Evolutionary conservation across 768 basidiomycete species (phyloP).

Genomic region (Podaxis pistillaris): DNA sequence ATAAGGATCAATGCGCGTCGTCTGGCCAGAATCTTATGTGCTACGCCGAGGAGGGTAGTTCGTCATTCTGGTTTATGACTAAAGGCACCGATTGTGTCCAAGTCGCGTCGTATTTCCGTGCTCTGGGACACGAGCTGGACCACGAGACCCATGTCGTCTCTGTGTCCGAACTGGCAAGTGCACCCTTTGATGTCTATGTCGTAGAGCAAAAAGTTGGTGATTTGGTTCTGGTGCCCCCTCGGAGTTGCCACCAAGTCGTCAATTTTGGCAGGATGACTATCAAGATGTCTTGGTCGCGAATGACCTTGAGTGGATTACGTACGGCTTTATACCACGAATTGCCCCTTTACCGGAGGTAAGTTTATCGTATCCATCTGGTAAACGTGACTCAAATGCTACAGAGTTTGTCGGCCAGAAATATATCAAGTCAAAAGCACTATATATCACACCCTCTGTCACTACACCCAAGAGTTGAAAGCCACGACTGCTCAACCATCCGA

Average conservation of each 20-base stretch:
- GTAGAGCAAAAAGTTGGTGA: constrained; percentile 76
- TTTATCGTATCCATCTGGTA: neutral
- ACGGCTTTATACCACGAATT: constrained; percentile 70
- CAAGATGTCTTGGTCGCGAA: constrained; percentile 86
- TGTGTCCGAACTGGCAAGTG: constrained; percentile 58
- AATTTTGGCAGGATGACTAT: constrained; percentile 79
- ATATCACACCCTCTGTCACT: constrained; percentile 48
- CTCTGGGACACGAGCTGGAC: constrained; percentile 60
- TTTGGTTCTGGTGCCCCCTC: constrained; percentile 76
- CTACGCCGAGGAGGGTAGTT: constrained; percentile 68
- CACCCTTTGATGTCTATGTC: constrained; percentile 70
- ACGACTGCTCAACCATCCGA: constrained; percentile 2
- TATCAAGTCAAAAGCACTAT: constrained; percentile 73
- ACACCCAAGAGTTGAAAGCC: constrained; percentile 24
- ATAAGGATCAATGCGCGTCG: constrained; percentile 83
- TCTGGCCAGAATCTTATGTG: constrained; percentile 89
- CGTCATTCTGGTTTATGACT: constrained; percentile 89
- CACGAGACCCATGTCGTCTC: constrained; percentile 69
- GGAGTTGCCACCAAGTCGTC: constrained; percentile 82
- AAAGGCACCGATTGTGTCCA: constrained; percentile 50
- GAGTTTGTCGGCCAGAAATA: constrained; percentile 78
- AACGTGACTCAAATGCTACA: constrained; percentile 25
- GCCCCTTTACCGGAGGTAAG: constrained; percentile 76
- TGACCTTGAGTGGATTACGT: constrained; percentile 63
- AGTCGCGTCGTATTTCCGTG: constrained; percentile 59